Base-by-base conservation (phyloP, 345 rosid genomes). In the Angophora floribunda region DNA sequence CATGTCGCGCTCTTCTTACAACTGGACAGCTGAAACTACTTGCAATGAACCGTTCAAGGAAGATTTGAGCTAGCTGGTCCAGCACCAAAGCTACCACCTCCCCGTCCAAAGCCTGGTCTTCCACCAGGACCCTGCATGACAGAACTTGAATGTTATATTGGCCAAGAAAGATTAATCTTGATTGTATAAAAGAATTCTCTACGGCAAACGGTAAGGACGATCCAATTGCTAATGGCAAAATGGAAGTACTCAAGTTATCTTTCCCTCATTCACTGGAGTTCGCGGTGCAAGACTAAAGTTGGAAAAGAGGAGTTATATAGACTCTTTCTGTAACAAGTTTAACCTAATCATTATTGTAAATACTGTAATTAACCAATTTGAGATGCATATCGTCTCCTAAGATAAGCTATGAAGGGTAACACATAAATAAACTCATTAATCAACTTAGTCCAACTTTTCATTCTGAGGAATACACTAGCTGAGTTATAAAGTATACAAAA, bases 61-160 rank as follows among this genome's bases (percentile, higher is more conserved):
- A 93, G 93, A 86, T 91, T 90, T 9, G 95, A 89, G 87, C 94
- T 92, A 75, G 94, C 91, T 2, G 95, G 90, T 36, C 91, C 95
- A 45, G 93, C 95, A 87, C 95, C 94, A 57, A 86, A 95, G 57
- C 98, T 90, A 55, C 97, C 97, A 36, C 94, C 94, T 30, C 97
- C 97, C 41, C 98, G 96, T 28, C 98, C 98, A 51, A 95, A 96
- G 15, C 93, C 95, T 36, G 95, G 93, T 87, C 97, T 95, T 63
- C 92, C 94, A 90, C 96, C 94, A 79, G 98, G 91, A 41, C 92
- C 96, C 98, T 95, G 89, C 57, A 88, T 32, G 44, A 67, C 30
- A 41, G 15, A 15, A 78, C 63, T 26, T 2, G 14, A 41, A 19
- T 41, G 49, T 75, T 75, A 75, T 17, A 9, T 75, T 36, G 82